Conservation (phyloP, 805 yeast species). For the Ogataea degrootiae region DNA sequence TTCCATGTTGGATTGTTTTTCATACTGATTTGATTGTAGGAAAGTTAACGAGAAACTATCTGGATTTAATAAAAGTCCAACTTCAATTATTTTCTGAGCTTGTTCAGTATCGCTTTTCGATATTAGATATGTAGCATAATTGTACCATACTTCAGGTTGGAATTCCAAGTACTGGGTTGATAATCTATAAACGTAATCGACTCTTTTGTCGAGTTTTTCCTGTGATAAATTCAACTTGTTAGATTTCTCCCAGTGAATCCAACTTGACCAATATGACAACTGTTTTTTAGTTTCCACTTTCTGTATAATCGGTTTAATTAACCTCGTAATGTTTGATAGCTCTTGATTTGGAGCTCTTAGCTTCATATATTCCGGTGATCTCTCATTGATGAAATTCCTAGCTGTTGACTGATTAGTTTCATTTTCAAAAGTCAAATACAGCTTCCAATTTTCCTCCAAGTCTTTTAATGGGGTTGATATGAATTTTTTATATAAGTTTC, state of each 20-base stretch:
- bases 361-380: conserved; percentile 79
- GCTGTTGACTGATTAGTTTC: conserved; percentile 71
- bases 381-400: conserved; percentile 77
- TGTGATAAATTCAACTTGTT: conserved; percentile 63
- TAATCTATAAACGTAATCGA: conserved; percentile 68
- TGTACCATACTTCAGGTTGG: conserved; percentile 75
- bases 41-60: conserved; percentile 61
- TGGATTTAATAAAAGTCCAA: conserved; percentile 63
- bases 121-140: conserved; percentile 33
- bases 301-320: conserved; percentile 13
- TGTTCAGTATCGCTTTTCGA: conserved; percentile 10
- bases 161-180: conserved; percentile 58
- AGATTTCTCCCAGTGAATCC: conserved; percentile 76
- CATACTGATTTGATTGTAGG: conserved; percentile 65
- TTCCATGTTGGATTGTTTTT: conserved; percentile 47
- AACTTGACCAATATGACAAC: conserved; percentile 55
- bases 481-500: conserved; percentile 67
- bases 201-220: conserved; percentile 47
- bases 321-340: conserved; percentile 50
- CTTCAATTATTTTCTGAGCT: conserved; percentile 41
- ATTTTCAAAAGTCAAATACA: conserved; percentile 81
- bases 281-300: conserved; percentile 33
- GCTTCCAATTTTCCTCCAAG: conserved; percentile 74
- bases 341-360: conserved; percentile 76
- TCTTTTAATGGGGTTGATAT: conserved; percentile 71